These are phyloP conservation scores for Zoysia japonica DNA, from an alignment of 176 grass and related monocot species.

Conservation along the genomic window DNA sequence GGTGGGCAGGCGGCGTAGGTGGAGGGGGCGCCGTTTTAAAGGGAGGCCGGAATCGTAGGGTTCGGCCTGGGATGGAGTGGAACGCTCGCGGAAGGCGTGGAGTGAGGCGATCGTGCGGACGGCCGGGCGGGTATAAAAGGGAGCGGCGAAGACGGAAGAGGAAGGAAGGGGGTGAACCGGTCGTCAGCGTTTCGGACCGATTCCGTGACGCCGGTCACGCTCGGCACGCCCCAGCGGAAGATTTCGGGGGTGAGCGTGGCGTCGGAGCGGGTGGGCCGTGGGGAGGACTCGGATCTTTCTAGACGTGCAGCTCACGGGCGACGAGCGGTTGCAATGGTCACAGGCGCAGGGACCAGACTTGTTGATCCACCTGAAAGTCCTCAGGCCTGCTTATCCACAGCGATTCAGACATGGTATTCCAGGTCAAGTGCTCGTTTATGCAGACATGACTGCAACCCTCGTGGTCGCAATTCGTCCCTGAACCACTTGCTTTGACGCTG, in stretches of 20 bases:
- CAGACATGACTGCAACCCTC: not conserved
- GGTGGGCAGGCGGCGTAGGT: not conserved
- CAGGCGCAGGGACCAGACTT: not conserved
- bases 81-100: slow-evolving; percentile 41
- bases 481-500: not conserved
- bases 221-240: not conserved
- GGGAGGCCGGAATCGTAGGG: not conserved
- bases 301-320: too few relatives aligned
- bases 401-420: not conserved
- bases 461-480: not conserved
- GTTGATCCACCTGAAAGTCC: not conserved
- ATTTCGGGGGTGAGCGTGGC: not conserved
- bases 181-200: slow-evolving; percentile 1
- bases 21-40: slow-evolving; percentile 26
- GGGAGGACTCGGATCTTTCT: not conserved
- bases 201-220: slow-evolving; percentile 13
- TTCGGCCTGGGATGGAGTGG: slow-evolving; percentile 22
- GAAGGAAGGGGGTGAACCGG: not conserved
- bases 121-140: slow-evolving; percentile 3
- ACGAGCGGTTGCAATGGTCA: too few relatives aligned
- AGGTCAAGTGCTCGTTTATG: not conserved
- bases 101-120: not conserved
- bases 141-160: not conserved
- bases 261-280: not conserved
- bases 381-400: not conserved